Base-by-base conservation (phyloP, 371 early-diverging fungal genomes). In the Pancytospora philotis region DNA sequence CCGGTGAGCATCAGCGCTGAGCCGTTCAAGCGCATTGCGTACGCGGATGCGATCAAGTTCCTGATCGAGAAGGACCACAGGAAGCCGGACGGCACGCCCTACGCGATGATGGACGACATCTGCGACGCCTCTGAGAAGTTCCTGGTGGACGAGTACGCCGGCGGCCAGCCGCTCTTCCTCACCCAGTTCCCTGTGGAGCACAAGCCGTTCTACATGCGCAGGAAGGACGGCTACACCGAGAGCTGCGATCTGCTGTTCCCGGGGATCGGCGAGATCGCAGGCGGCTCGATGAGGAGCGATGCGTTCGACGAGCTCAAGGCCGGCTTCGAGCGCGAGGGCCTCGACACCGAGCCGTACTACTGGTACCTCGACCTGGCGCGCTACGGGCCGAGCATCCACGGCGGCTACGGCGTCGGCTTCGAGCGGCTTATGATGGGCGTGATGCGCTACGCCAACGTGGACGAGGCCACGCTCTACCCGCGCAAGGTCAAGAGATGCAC, bases 161-260 rank as follows among this genome's bases (percentile, higher is more conserved):
- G 73, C n/a, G 73, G 71, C 36, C 37, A 87, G 66, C 99, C 99
- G 53, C 92, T 98, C 60, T 85, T 98, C 76, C 82, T 98, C 61
- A 89, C 89, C 79, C 86, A 89, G 62, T 98, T 98, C 88, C 96
- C 95, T 36, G 89, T 86, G 27, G 91, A 91, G 64, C 92, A 94
- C 84, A 98, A 98, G 86, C 84, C 89, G n/a, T 98, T 98, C 85
- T 98, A 98, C 83, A 96, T 97, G 95, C 90, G 89, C 79, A 84
- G 86, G 57, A 87, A 87, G 76, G 84, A 84, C 57, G 86, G 88
- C 13, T 89, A 91, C 73, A 98, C 99, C 13, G 92, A 96, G 83
- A 88, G 88, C 71, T 91, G 92, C 32, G 99, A 98, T 83, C 86
- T 98, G 35, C 85, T 98, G 76, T 93, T 95, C 88, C 98, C 99